Evolutionary conservation across 176 grass and related monocot species (phyloP), one percentile per base, ranked within the genome.

Genomic region (Aegilops speltoides): DNA sequence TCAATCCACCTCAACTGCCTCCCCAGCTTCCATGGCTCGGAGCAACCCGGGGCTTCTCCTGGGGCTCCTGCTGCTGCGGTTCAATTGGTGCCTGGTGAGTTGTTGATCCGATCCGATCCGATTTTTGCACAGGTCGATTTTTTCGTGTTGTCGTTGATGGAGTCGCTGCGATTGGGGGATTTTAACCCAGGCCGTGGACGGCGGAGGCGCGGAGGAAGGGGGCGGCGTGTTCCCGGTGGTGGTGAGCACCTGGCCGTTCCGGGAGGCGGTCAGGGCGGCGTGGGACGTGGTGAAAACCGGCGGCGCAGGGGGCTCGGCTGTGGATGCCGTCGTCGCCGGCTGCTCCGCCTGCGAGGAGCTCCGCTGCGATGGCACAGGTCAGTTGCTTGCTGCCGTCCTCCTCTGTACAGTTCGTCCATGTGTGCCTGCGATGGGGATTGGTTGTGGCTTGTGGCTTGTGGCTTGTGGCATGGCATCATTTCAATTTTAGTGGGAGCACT

Each of bases 301-400:
- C 45, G 82, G 89, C 20, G 41, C 34, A 85, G 87, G 59, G 56
- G 88, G 81, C 8, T 94, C 88, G 48, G 94, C 94, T 9, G 80
- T 94, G 60, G 92, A 96, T 22, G 94, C 90, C 33, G 90, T 98
- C 45, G 87, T 96, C n/a, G 90, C 85, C 0, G 94, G 93, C 20
- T 98, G 92, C 82, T 93, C 92, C 64, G 88, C 92, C 19, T 98
- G 96, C 81, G 96, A 98, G 86, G 86, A 82, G 76, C 82, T 98
- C 62, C 91, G 96, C 81, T 96, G 96, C 17, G 96, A 96, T 31
- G 96, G 96, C 71, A 98, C 96, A 84, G 92, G 93, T 94, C 52
- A 87, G 82, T 76, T 8, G 38, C 29, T 43, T 85, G 8, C 9
- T 17, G 22, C 17, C 54, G 75, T 1, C 31, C 3, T 57, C 73